These are phyloP conservation scores for Lithocarpus polystachyus DNA, from an alignment of 306 rosid genomes.

Conservation along the genomic window DNA sequence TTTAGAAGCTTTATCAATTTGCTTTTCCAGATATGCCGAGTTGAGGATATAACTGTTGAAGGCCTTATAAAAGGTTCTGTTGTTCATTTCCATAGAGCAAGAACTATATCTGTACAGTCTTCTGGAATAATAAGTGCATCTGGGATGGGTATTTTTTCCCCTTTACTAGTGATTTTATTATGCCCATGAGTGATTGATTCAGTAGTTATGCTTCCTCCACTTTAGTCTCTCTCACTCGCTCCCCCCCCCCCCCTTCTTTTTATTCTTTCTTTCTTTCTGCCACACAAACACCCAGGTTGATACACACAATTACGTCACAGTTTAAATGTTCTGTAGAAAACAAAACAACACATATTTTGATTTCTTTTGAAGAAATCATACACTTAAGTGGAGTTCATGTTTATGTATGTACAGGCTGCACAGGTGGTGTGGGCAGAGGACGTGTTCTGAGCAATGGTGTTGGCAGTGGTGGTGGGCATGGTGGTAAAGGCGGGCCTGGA, in stretches of 20 bases:
- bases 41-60: constrained; percentile 81
- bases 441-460: constrained; percentile 49
- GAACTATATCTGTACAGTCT: constrained; percentile 71
- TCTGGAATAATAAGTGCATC: constrained; percentile 82
- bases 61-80: constrained; percentile 95
- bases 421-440: constrained; percentile 86
- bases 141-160: constrained; percentile 74
- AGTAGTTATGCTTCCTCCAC: not conserved
- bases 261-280: no score
- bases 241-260: not conserved
- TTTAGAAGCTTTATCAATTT: constrained; percentile 27
- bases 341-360: not conserved
- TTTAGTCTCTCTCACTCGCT: not conserved
- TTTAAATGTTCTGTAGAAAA: not conserved
- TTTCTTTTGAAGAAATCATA: not conserved
- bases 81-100: constrained; percentile 96
- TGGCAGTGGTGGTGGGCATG: constrained; percentile 98
- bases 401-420: constrained; percentile 60
- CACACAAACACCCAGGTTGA: not conserved
- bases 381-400: constrained; percentile 1
- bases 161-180: not conserved
- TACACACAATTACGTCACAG: not conserved
- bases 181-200: not conserved
- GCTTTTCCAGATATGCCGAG: constrained; percentile 82
- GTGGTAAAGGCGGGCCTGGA: constrained; percentile 88